Evolutionary conservation across 495 filamentous ascomycete species (phyloP), one percentile per base, ranked within the genome.

Genomic region (Penicillium angulare): DNA sequence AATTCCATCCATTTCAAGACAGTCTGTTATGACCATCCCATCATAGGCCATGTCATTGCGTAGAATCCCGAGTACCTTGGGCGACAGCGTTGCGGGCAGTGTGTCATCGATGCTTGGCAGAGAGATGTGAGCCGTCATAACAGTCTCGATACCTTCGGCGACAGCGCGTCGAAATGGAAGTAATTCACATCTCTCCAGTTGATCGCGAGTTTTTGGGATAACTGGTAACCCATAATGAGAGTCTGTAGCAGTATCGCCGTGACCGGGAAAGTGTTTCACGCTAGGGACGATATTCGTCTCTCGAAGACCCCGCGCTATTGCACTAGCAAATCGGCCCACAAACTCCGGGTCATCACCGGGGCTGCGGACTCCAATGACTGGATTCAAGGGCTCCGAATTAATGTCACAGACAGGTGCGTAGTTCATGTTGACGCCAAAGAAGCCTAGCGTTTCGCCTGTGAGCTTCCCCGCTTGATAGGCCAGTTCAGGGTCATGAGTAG

Each of bases 1-100:
- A n/a, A 79, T 72, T 1, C 76, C 75, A 34, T 72, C 74, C 67
- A 76, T 76, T 55, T 72, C 74, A 48, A 67, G 63, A 58, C 65
- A 79, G 31, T 71, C 68, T 0, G 66, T 72, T 22, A 66, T 64
- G 7, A 69, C 52, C 61, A 75, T 67, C 3, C 73, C 71, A 43
- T 74, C 62, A 29, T 71, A 70, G 1, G 63, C 58, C 66, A 70
- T 72, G 32, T 74, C 68, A 4, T 70, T 60, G 1, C 67, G 70
- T 18, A 79, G 42, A 16, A 75, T 75, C 1, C 59, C 61, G 50
- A 75, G 49, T 3, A 57, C 67, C 12, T 64, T 63, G 0, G 63
- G 42, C 1, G 72, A 75, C 17, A 75, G 52, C 3, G 72, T 75
- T 8, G 70, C 72, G 12, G 72, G 72, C 3, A 67, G 57, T 20